Evolutionary conservation across 2,329 filamentous ascomycete species (phyloP).

Genomic region (Tolypocladium inflatum): DNA sequence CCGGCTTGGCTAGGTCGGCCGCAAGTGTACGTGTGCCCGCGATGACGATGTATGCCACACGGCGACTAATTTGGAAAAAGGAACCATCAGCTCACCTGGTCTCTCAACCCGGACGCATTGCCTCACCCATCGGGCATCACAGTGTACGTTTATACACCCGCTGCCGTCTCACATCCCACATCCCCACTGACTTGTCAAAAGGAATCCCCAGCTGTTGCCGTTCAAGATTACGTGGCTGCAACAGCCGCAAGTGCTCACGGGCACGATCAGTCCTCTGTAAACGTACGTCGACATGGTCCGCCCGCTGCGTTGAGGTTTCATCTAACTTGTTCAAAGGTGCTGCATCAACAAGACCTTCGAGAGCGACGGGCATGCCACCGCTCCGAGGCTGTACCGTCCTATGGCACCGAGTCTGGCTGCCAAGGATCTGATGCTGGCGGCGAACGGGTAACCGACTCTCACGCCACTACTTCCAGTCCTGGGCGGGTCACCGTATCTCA

Average conservation of each 20-base stretch:
- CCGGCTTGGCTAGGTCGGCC: not conserved
- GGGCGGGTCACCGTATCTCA: not conserved
- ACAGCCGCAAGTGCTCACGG: not conserved
- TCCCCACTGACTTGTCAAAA: not conserved
- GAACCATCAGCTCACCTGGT: conserved; percentile 2
- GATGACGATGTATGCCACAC: not conserved
- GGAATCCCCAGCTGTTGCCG: not conserved
- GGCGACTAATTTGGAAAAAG: conserved; percentile 7
- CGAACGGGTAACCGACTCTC: not conserved
- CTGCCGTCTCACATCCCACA: not conserved
- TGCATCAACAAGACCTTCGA: not conserved
- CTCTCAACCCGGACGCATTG: not conserved
- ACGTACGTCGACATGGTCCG: not conserved
- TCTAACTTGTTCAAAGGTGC: not conserved
- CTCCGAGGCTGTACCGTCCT: not conserved
- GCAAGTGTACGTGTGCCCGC: conserved; percentile 7
- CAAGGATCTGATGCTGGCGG: not conserved
- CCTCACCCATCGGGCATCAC: not conserved
- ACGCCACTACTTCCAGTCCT: not conserved
- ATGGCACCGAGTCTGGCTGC: not conserved
- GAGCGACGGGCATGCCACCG: not conserved
- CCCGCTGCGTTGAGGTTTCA: not conserved
- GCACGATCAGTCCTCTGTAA: not conserved
- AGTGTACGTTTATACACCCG: not conserved
- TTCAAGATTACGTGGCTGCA: not conserved